Conservation (phyloP, 2,329 filamentous ascomycete genomes). For the Thielaviopsis euricoi region DNA sequence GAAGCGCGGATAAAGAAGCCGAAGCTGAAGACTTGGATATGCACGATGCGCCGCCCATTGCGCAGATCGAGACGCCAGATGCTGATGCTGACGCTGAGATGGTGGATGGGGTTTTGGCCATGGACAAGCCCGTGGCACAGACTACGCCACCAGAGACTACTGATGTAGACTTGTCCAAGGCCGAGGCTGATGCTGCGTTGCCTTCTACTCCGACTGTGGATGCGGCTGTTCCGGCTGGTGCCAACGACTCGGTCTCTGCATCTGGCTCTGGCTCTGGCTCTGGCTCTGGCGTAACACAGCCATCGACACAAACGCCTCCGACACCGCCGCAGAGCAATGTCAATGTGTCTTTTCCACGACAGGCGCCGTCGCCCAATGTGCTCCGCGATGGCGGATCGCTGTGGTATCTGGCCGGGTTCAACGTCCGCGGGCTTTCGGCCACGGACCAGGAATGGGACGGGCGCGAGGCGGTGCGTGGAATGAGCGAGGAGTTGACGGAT, state of each 20-base stretch:
- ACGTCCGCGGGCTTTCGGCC: conserved; percentile 7
- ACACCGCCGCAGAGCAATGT: conserved; percentile 11
- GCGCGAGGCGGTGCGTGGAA: conserved; percentile 45
- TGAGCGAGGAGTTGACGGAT: conserved; percentile 81
- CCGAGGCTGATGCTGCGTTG: neutral
- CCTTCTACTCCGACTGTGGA: neutral
- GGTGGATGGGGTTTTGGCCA: neutral
- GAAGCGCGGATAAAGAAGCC: neutral
- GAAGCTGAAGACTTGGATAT: conserved; percentile 11
- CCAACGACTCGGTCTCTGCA: neutral
- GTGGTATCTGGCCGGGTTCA: conserved; percentile 7
- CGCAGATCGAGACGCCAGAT: neutral
- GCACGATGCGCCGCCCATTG: conserved; percentile 10
- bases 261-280: neutral
- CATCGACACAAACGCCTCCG: conserved; percentile 4
- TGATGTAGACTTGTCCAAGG: neutral
- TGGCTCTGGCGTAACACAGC: neutral
- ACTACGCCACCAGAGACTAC: conserved; percentile 7
- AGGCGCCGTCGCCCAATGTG: conserved; percentile 3
- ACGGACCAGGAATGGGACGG: conserved; percentile 37
- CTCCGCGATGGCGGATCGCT: conserved; percentile 7
- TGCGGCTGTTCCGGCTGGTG: neutral
- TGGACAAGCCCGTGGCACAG: neutral
- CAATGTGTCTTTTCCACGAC: conserved; percentile 8
- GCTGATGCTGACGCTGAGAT: neutral